Conservation (phyloP, 768 basidiomycete species). For the Tulasnella calospora region DNA sequence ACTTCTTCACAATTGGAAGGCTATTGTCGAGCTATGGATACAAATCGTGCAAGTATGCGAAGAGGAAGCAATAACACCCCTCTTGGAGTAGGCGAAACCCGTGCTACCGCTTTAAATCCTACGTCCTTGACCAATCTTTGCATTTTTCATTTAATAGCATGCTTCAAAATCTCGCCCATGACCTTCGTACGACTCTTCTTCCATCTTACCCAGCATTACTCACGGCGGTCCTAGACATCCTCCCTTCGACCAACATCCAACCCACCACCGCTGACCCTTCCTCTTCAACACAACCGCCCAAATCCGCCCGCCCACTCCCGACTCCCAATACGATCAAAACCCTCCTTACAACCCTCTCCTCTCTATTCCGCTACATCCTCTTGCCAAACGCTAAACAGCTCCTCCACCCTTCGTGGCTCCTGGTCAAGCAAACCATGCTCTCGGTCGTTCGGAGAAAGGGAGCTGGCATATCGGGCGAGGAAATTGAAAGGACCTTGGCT, state of each 20-base stretch:
- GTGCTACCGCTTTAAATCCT: neutral
- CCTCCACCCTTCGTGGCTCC: constrained; percentile 4
- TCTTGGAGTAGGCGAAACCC: constrained; percentile 71
- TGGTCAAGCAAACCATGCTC: constrained; percentile 17
- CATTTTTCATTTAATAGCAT: constrained; percentile 45
- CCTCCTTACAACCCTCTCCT: constrained; percentile 62
- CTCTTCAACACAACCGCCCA: neutral
- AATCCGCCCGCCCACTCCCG: constrained; percentile 35
- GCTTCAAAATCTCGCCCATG: constrained; percentile 70
- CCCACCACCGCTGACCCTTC: constrained; percentile 9
- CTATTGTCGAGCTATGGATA: constrained; percentile 63
- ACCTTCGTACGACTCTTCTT: constrained; percentile 69
- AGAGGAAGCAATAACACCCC: constrained; percentile 63
- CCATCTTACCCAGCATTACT: constrained; percentile 59
- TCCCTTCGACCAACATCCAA: constrained; percentile 40
- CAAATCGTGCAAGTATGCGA: constrained; percentile 54
- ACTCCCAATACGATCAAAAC: constrained; percentile 55
- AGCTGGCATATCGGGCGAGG: constrained; percentile 48
- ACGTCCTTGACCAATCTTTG: constrained; percentile 28
- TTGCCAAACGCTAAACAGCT: constrained; percentile 9
- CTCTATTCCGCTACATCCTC: constrained; percentile 67
- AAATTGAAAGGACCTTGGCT: constrained; percentile 70
- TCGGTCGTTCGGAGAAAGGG: constrained; percentile 47
- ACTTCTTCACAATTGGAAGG: constrained; percentile 72
- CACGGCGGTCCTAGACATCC: constrained; percentile 40